Conservation (phyloP, 169 alveolate genomes). For the Plasmodium relictum region DNA sequence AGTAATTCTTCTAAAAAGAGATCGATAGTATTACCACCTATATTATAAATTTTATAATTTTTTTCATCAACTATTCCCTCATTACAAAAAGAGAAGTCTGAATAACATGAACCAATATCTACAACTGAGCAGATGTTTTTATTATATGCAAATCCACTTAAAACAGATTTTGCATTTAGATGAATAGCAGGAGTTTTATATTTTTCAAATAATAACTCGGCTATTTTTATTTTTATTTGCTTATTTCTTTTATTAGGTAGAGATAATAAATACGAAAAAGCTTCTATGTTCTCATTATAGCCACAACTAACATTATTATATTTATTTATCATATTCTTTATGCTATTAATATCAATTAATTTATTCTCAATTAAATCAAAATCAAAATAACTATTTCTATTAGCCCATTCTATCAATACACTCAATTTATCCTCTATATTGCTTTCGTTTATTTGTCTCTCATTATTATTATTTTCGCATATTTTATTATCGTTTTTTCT, state of each 20-base stretch:
- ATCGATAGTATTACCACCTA: constrained; percentile 53
- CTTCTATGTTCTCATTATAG: constrained; percentile 40
- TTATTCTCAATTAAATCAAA: constrained; percentile 27
- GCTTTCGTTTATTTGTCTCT: background rate
- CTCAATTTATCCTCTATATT: background rate
- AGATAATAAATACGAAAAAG: constrained; percentile 51
- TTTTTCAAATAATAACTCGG: constrained; percentile 56
- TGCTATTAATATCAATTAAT: constrained; percentile 19
- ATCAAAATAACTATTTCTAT: constrained; percentile 38
- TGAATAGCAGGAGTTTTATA: constrained; percentile 46
- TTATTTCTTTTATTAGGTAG: constrained; percentile 62
- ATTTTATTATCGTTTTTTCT: background rate
- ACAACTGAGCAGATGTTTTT: constrained; percentile 43
- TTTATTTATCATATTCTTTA: constrained; percentile 53
- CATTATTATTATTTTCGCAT: background rate
- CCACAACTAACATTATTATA: constrained; percentile 53
- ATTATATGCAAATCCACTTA: constrained; percentile 61
- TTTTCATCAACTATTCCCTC: constrained; percentile 52
- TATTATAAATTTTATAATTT: constrained; percentile 63
- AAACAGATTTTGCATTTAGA: constrained; percentile 39
- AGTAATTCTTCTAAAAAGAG: constrained; percentile 28
- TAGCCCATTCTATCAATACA: constrained; percentile 18
- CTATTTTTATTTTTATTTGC: constrained; percentile 37
- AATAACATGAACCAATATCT: constrained; percentile 62
- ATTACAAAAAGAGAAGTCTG: constrained; percentile 52